Evolutionary conservation across 23 red algal genomes (phyloP), one percentile per base, ranked within the genome.

Genomic region (Agarophyton chilense): DNA sequence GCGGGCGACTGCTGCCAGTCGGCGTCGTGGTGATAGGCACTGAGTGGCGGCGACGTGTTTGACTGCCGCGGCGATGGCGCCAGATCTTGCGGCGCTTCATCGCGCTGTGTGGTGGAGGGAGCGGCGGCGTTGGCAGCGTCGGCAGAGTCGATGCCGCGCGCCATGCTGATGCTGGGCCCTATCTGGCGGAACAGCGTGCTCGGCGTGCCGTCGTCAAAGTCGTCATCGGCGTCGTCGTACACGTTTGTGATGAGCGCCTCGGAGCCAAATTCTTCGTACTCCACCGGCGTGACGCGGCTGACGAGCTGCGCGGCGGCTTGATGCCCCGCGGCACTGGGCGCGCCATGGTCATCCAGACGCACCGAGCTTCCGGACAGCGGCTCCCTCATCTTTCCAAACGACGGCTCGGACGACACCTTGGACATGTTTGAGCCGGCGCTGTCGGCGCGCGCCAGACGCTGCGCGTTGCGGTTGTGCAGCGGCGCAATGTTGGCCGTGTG

Each of bases 81-180:
- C 3, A 31, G 28, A 9, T 4, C 0, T 4, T 26, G 60, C 31
- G 60, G 9, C 31, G 32, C 9, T 36, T 33, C 28, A 24, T 35
- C 9, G 31, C 2, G 5, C 0, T 65, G 60, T 1, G 26, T 14
- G 31, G 18, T 14, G 60, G 29, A 14, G 9, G 17, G 5, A 18
- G 31, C 24, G 41, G 45, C 19, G 18, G 4, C n/a, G 22, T 47
- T 0, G 41, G 68, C 22, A 1, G 8, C n/a, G 68, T n/a, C 4
- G 6, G 19, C 43, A 18, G 13, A 21, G 51, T 74, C 42, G 52
- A 78, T 57, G 53, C 36, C 51, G 34, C 78, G 50, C 1, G 85
- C 70, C 49, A 89, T 71, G 58, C 63, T 74, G 70, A 89, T 67
- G 53, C 67, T 77, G 16, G 85, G 85, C 2, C 85, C 85, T 18